Evolutionary conservation across 148 eudicot genomes (phyloP), one percentile per base, ranked within the genome.

Genomic region (Amaranthus palmeri): DNA sequence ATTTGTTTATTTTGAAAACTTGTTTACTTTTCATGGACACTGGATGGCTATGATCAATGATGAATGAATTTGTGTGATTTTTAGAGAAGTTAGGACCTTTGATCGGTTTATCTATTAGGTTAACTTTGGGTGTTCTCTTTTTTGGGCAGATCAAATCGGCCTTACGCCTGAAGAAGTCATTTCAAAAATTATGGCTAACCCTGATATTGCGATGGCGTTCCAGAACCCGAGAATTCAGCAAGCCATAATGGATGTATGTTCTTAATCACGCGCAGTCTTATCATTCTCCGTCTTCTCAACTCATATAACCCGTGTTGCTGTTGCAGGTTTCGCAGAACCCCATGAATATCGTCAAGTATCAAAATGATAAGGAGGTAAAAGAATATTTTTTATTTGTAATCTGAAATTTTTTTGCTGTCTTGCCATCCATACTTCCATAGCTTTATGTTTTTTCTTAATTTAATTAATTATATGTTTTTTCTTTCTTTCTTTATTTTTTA

Each of bases 221-320:
- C 99, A 96, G 64, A 96, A 96, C 72, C 99, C 99, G 41, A 86
- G 96, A 85, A 88, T 96, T 77, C 99, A 92, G 85, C 89, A 88
- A 76, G 99, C 99, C 72, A 90, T 96, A 74, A 85, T 92, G 96
- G 99, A 96, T 68, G 99, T 96, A 95, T 71, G 88, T 60, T 73
- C 15, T 53, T 9, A 68, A 47, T 71, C 4, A 18, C 45, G n/a
- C 43, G 10, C 7, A 17, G 18, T 56, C 47, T 2, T 7, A 9
- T 62, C 17, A 41, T 69, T 7, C 45, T 15, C 25, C 36, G 15
- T 56, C 57, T 46, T 57, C 2, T 14, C 13, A 52, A 55, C 25
- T 13, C 60, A 13, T 67, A 69, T 54, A 81, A 58, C 77, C 66
- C 3, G 4, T 51, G 4, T 83, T 65, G 43, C 55, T 81, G 54